Evolutionary conservation across 1,284 basidiomycete species (phyloP).

Genomic region (Melampsora americana): DNA sequence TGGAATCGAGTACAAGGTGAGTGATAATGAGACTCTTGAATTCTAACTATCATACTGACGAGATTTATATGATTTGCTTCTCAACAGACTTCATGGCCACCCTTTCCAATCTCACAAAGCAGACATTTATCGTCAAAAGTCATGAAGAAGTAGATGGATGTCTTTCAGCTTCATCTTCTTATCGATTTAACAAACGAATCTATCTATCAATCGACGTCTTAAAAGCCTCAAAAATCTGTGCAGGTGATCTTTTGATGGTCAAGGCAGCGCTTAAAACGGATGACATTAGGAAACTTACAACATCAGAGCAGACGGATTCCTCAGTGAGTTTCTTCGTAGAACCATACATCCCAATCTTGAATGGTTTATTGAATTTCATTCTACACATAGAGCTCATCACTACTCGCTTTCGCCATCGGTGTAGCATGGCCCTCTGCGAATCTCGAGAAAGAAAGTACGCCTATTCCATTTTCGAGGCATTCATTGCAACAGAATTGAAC

Average conservation of each 20-base stretch:
- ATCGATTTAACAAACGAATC: slow-evolving; percentile 14
- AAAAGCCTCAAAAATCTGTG: background rate
- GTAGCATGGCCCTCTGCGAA: slow-evolving; percentile 15
- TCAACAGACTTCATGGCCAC: background rate
- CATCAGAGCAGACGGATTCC: background rate
- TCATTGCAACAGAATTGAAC: too few relatives aligned
- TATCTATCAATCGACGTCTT: background rate
- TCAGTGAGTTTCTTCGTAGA: background rate
- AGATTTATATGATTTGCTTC: too few relatives aligned
- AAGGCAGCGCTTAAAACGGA: slow-evolving; percentile 8
- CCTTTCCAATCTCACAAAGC: background rate
- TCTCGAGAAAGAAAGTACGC: background rate
- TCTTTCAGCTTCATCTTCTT: background rate
- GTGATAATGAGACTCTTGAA: too few relatives aligned
- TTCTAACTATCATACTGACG: too few relatives aligned
- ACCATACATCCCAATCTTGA: background rate
- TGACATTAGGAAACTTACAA: background rate
- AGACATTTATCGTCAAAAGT: background rate
- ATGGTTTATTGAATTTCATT: background rate
- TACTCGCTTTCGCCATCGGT: slow-evolving; percentile 14
- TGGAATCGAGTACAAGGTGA: too few relatives aligned
- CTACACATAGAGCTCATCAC: background rate
- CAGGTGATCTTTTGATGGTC: slow-evolving; percentile 17
- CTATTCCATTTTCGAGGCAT: too few relatives aligned
- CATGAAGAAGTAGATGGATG: background rate